Evolutionary conservation across 2,329 filamentous ascomycete genomes (phyloP), one percentile per base, ranked within the genome.

Genomic region (Trichoderma lentiforme): DNA sequence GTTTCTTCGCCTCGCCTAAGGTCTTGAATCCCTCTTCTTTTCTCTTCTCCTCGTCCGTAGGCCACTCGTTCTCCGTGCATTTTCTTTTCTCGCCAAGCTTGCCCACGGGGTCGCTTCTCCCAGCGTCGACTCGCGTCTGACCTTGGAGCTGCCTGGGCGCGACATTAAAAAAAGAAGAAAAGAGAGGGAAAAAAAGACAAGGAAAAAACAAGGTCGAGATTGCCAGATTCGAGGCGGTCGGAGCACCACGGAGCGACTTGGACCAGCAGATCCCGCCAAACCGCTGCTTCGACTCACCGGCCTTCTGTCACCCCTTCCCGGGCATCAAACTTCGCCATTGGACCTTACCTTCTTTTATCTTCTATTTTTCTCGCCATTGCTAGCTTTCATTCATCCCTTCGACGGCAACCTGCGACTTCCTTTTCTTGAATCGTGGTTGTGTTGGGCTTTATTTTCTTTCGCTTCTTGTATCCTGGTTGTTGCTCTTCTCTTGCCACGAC

Each of bases 221-320:
- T 43, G 68, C 58, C 58, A 71, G 68, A 47, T 32, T 57, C 62
- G 39, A 62, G 63, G 70, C 70, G 62, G 56, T 66, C 63, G 53
- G 32, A 32, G 57, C 36, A 57, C 66, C 28, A 70, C 57, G 57
- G 66, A 70, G 60, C 26, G 24, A 60, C 51, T 32, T 62, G 43
- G 70, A 68, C 43, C 70, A 67, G 64, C 66, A 51, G 39, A 70
- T 61, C 15, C 60, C 26, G 30, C 60, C 51, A 32, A 67, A 70
- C 36, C 57, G 58, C 60, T 51, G 43, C 43, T 62, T 62, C 58
- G 39, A 62, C 65, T 30, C 51, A 60, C 24, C 66, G 39, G 66
- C 66, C 66, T 53, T 64, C 58, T 70, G 61, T 66, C 69, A 64
- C 62, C 69, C 61, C 61, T 71, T 71, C 69, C 69, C 15, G 36